phyloP scores from a whole-genome alignment of 2,329 filamentous ascomycete species.

The Ophiocordyceps robertsii region DNA sequence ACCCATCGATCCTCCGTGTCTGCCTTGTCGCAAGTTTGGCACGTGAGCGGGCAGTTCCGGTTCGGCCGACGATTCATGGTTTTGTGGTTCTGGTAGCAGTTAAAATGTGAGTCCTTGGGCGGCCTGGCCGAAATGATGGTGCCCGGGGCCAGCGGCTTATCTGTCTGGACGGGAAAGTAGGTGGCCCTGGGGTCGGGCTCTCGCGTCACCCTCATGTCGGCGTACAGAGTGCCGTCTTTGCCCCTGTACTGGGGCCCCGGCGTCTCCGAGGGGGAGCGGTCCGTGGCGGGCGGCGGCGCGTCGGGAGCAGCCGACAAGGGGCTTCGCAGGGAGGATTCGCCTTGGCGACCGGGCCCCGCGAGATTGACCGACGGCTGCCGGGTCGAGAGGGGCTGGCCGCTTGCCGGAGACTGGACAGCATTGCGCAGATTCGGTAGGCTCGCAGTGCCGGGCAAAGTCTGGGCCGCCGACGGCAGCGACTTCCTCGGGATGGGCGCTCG shows the following conservation, averaged over 20 bases:
- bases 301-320: no score
- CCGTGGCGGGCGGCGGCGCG: no score
- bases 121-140: conserved; percentile 27
- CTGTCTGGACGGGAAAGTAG: conserved; percentile 22
- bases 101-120: conserved; percentile 28
- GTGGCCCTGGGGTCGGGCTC: conserved; percentile 21
- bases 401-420: background rate
- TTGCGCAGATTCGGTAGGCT: conserved; percentile 10
- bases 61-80: conserved; percentile 36
- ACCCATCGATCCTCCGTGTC: conserved; percentile 31
- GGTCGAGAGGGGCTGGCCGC: background rate
- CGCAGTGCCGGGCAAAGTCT: conserved; percentile 10
- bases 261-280: conserved; percentile 11
- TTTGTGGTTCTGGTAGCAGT: conserved; percentile 34
- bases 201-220: conserved; percentile 22
- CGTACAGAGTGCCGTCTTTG: conserved; percentile 25
- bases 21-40: conserved; percentile 35
- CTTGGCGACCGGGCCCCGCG: no score
- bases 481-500: conserved; percentile 10
- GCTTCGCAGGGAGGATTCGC: no score
- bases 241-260: conserved; percentile 21
- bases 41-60: conserved; percentile 34
- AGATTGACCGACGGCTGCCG: no score
- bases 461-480: conserved; percentile 9
- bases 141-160: conserved; percentile 14